phyloP scores from a whole-genome alignment of 129 eudicot genomes.

The Glebionis coronaria region DNA sequence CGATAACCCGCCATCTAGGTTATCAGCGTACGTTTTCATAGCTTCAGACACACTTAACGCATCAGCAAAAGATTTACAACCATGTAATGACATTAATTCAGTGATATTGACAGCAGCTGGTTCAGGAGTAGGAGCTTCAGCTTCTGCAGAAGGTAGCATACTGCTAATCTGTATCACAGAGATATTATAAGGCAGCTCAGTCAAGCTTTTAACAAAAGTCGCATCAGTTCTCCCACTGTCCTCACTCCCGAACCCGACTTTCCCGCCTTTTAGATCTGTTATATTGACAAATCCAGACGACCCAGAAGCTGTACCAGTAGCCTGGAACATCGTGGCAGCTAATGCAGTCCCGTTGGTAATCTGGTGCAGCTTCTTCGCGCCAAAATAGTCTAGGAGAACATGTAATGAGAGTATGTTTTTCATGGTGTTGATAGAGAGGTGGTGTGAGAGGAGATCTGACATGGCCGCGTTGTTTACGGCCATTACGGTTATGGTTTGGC shows the following conservation, averaged over 20 bases:
- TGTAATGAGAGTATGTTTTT: slow-evolving; percentile 75
- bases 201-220: slow-evolving; percentile 59
- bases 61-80: slow-evolving; percentile 80
- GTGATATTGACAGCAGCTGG: slow-evolving; percentile 64
- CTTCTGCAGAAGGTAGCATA: slow-evolving; percentile 56
- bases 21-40: slow-evolving; percentile 43
- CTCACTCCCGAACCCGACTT: slow-evolving; percentile 72
- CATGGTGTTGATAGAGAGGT: slow-evolving; percentile 50
- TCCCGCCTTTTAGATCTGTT: slow-evolving; percentile 88
- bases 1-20: slow-evolving; percentile 63
- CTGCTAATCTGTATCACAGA: slow-evolving; percentile 73
- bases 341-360: slow-evolving; percentile 76
- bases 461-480: slow-evolving; percentile 79
- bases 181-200: slow-evolving; percentile 70
- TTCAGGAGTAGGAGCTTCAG: slow-evolving; percentile 84
- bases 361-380: slow-evolving; percentile 87
- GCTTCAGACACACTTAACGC: slow-evolving; percentile 61
- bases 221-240: slow-evolving; percentile 42
- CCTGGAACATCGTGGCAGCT: slow-evolving; percentile 89
- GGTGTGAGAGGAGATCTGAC: slow-evolving; percentile 57
- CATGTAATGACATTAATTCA: slow-evolving; percentile 68
- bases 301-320: slow-evolving; percentile 84
- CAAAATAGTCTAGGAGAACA: slow-evolving; percentile 83
- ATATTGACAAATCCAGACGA: slow-evolving; percentile 88
- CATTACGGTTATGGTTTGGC: slow-evolving; percentile 81